Base-by-base conservation (phyloP, 192 early-diverging fungal species). In the Obelidium mucronatum region DNA sequence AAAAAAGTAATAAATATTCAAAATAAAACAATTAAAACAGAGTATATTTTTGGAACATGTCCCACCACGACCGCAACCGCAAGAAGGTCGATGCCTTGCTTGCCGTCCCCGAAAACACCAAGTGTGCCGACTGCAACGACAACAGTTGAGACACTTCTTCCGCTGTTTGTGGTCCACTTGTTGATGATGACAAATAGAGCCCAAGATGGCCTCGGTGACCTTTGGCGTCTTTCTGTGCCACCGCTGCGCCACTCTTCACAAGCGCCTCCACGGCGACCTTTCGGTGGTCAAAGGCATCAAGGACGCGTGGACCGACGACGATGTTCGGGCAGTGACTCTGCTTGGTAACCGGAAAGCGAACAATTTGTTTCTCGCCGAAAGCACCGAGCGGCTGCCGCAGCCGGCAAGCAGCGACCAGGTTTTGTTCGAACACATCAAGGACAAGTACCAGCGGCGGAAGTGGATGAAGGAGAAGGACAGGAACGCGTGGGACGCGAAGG, bases 261-360 rank as follows among this genome's bases (percentile, higher is more conserved):
- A 77, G 1, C 78, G 82, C 37, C 86, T 96, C 74, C 94, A 94
- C 13, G 17, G 6, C 39, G 94, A 95, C 59, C 93, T 97, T 33
- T 91, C 93, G 24, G 94, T 92, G 75, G 93, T 97, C 58, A 97
- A 96, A 81, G 95, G 94, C 2, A 88, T 94, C 40, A 91, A 86
- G 26, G 97, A 98, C 82, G 87, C 88, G 35, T 98, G 96, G 96
- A 92, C 92, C 17, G 81, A 88, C 4, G 94, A 95, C 37, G 90
- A 94, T 76, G 89, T 98, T 51, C 92, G 94, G 69, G 90, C 66
- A 15, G 65, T 82, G 78, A 77, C 33, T 28, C 19, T 72, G 36
- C 73, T 67, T 74, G 81, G 80, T 17, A 82, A 82, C 75, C 44
- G 60, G 35, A 59, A 54, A n/a, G 76, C 71, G 13, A 80, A 85